phyloP scores from a whole-genome alignment of 495 filamentous ascomycete genomes.

The Pyrenula massariospora region DNA sequence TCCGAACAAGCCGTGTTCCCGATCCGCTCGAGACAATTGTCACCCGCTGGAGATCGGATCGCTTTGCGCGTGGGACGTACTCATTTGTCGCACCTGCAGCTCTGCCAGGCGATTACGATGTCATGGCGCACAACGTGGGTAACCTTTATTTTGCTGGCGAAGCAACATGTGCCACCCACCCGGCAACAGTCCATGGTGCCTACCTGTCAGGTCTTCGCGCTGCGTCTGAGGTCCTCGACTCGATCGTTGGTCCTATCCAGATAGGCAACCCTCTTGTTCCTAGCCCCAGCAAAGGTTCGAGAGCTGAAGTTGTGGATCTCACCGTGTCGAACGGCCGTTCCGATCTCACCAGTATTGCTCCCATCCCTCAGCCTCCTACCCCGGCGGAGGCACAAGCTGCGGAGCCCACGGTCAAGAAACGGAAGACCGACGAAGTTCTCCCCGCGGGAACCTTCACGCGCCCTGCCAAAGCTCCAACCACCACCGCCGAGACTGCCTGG shows the following conservation, averaged over 20 bases:
- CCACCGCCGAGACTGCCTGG: constrained; percentile 33
- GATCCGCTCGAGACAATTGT: constrained; percentile 77
- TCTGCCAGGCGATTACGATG: constrained; percentile 79
- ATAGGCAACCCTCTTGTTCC: constrained; percentile 60
- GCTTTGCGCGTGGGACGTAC: constrained; percentile 82
- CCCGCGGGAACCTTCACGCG: constrained; percentile 1
- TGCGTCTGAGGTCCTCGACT: constrained; percentile 70
- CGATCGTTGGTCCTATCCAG: constrained; percentile 68
- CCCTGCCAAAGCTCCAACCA: constrained; percentile 1
- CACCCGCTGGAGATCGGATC: constrained; percentile 87
- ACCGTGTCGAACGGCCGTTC: constrained; percentile 13
- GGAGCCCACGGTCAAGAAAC: constrained; percentile 21
- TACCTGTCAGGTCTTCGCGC: constrained; percentile 88
- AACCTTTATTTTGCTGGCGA: constrained; percentile 96
- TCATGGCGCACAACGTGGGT: constrained; percentile 74
- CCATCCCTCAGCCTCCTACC: constrained; percentile 4
- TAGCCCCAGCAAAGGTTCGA: background rate
- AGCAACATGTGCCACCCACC: constrained; percentile 88
- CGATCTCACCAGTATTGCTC: constrained; percentile 11
- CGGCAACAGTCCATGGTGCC: constrained; percentile 91
- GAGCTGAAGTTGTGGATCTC: constrained; percentile 14
- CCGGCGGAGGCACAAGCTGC: background rate
- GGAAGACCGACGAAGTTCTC: constrained; percentile 29
- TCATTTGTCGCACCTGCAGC: constrained; percentile 80
- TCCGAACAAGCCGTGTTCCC: constrained; percentile 50